Evolutionary conservation across 352 stramenopile genomes (phyloP), one percentile per base, ranked within the genome.

Genomic region (Globisporangium cystogenes): DNA sequence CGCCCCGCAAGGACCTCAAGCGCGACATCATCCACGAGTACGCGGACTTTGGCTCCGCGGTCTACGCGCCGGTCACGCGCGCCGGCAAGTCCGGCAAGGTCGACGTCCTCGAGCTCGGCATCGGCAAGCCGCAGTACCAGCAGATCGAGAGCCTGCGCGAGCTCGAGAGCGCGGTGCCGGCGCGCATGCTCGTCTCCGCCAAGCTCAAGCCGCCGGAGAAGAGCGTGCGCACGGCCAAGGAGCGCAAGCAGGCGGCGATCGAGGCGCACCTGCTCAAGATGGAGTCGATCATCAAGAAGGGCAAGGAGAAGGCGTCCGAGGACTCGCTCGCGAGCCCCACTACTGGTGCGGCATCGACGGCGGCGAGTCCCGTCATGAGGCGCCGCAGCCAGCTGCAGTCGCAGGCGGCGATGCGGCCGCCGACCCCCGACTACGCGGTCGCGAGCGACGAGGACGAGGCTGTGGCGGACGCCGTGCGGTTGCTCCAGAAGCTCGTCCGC

Each of bases 11-110:
- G 7, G 59, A 51, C 27, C 45, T 55, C 4, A 79, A 68, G 48
- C 76, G 87, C 40, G 90, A 97, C 59, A 94, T 98, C 55, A 95
- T 98, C 49, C 61, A 55, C 16, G 88, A 96, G 48, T 98, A 97
- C 63, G 66, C 66, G 11, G 75, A 94, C 62, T 96, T 88, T 55
- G 60, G 64, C 15, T 96, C 85, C 6, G 67, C 66, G 26, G 84
- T 96, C 44, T 98, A 97, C 54, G 91, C 90, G 31, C 80, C 82
- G 4, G 51, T 78, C 26, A 87, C 76, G 4, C 78, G 82, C 12
- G 58, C 60, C 31, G 82, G 82, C 33, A 88, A 87, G 46, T 56
- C 70, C 27, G 76, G 78, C 14, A 78, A 77, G 37, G 51, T 70
- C 16, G 58, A 74, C 16, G 66, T 90, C 29, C 59, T 56, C 36